Conservation (phyloP, 192 early-diverging fungal genomes). For the Entomortierella beljakovae region DNA sequence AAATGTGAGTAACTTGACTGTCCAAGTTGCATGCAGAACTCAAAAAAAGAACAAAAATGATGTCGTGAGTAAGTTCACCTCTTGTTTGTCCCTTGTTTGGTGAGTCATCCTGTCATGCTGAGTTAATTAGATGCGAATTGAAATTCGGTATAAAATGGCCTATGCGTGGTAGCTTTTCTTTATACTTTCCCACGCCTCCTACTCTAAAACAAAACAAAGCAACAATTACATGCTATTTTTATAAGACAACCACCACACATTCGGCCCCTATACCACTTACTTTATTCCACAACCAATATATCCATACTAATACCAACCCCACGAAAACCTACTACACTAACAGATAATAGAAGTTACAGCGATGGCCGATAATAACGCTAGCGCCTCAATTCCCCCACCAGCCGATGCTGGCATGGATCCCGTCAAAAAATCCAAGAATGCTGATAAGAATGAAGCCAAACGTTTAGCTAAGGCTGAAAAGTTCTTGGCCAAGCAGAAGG, state of each 20-base stretch:
- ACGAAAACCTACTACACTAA: background rate
- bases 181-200: conserved; percentile 22
- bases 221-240: background rate
- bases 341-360: conserved; percentile 21
- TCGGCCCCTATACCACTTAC: background rate
- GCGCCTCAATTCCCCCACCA: conserved; percentile 22
- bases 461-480: conserved; percentile 93
- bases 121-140: background rate
- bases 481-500: conserved; percentile 90
- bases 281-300: background rate
- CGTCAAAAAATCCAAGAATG: conserved; percentile 78
- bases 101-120: conserved; percentile 28
- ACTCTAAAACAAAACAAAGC: background rate
- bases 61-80: background rate
- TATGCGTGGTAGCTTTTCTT: background rate
- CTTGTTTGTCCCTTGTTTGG: conserved; percentile 30
- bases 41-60: background rate
- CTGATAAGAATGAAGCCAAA: conserved; percentile 92
- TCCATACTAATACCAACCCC: background rate
- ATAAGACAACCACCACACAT: background rate
- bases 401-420: conserved; percentile 22
- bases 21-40: background rate
- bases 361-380: conserved; percentile 52
- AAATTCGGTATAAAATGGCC: conserved; percentile 7
- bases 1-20: conserved; percentile 16